A percentile compares a stretch with the other conserved stretches of the same genome.
Conservation (phyloP, 345 rosid species). For the Citrus reticulata region DNA sequence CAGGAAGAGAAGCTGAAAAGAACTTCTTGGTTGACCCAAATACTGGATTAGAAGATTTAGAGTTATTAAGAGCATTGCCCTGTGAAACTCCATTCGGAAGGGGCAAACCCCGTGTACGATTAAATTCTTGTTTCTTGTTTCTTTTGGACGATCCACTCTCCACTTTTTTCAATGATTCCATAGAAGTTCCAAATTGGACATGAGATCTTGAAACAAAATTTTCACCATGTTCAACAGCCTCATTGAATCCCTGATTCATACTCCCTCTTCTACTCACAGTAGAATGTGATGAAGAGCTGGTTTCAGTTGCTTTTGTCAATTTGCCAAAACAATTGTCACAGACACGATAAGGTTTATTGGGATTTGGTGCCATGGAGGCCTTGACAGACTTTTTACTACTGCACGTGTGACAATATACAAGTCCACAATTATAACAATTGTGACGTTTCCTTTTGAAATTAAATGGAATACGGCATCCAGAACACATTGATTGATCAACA, state of each 20-base stretch:
- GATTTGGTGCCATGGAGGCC: slow-evolving; percentile 84
- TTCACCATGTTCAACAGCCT: slow-evolving; percentile 41
- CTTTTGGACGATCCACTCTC: slow-evolving; percentile 48
- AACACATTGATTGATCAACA: slow-evolving; percentile 72
- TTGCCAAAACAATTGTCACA: slow-evolving; percentile 65
- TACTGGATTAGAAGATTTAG: slow-evolving; percentile 52
- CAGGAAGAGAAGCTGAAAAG: slow-evolving; percentile 78
- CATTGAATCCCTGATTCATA: slow-evolving; percentile 43
- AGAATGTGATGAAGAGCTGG: slow-evolving; percentile 44
- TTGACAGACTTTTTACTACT: slow-evolving; percentile 65
- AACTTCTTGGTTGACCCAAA: slow-evolving; percentile 73
- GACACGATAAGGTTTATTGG: slow-evolving; percentile 65
- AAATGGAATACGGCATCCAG: slow-evolving; percentile 65
- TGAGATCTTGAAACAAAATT: slow-evolving; percentile 46
- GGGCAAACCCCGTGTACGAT: slow-evolving; percentile 56
- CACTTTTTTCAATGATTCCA: slow-evolving; percentile 52
- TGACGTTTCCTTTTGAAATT: slow-evolving; percentile 77
- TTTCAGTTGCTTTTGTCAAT: slow-evolving; percentile 52
- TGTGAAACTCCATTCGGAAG: slow-evolving; percentile 55
- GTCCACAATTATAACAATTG: slow-evolving; percentile 79
- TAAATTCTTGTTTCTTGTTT: slow-evolving; percentile 58
- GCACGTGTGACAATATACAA: slow-evolving; percentile 69
- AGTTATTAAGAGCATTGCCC: slow-evolving; percentile 37
- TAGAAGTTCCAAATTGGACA: slow-evolving; percentile 49
- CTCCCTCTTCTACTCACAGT: slow-evolving; percentile 56